These are phyloP conservation scores for Botrytis paeoniae DNA, from an alignment of 2,329 filamentous ascomycete genomes.

Conservation along the genomic window DNA sequence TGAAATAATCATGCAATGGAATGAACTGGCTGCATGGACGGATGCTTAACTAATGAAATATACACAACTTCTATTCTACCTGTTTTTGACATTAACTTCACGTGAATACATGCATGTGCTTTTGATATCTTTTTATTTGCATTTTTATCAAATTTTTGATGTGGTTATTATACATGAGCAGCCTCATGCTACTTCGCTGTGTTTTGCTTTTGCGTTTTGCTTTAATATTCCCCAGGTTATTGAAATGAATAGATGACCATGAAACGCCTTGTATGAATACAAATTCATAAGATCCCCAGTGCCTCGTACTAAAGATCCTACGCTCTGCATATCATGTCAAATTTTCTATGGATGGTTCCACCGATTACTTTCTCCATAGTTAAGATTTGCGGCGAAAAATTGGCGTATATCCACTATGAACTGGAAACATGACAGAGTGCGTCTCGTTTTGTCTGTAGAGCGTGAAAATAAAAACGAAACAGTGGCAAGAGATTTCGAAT, in stretches of 20 bases:
- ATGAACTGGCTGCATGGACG: background rate
- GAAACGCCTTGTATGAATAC: conserved; percentile 18
- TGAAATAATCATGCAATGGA: background rate
- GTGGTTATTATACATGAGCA: conserved; percentile 4
- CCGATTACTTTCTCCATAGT: background rate
- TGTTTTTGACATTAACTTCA: background rate
- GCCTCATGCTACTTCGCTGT: background rate
- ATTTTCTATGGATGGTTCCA: background rate
- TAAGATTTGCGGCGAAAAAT: background rate
- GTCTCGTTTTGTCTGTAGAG: background rate
- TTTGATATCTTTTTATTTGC: conserved; percentile 6
- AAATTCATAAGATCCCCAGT: background rate
- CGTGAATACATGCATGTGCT: background rate
- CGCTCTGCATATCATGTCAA: background rate
- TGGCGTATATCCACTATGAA: background rate
- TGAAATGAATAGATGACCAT: conserved; percentile 15
- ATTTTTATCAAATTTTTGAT: background rate
- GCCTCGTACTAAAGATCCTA: background rate
- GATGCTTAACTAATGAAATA: conserved; percentile 12
- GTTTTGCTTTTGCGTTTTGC: background rate
- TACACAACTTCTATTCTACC: background rate
- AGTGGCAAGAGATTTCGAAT: background rate
- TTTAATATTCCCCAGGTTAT: background rate
- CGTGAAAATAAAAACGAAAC: background rate
- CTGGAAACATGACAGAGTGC: background rate